Base-by-base conservation (phyloP, 2,329 filamentous ascomycete species). In the Fusarium cicatricum region DNA sequence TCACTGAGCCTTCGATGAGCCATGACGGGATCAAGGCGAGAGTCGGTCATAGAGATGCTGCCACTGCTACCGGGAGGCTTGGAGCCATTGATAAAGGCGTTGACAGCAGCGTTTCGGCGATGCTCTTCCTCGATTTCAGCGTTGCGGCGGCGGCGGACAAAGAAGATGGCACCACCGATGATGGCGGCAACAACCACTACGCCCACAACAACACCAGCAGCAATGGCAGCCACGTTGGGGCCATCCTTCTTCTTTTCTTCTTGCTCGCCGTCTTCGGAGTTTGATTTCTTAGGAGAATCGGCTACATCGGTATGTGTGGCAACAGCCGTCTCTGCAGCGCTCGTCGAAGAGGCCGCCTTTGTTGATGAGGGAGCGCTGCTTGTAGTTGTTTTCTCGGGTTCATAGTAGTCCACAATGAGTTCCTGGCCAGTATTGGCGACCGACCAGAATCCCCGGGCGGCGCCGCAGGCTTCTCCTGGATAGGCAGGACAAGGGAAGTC, bases 1-100 rank as follows among this genome's bases (percentile, higher is more conserved):
- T 95, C 91, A 77, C 94, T 97, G 79, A 94, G 85, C 75, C 93
- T 86, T 71, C 92, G 84, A 67, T 92, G 86, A 54, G 89, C 88
- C 83, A 96, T 88, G 62, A 92, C 88, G 8, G 92, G 92, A 64
- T 98, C 94, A 52, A 97, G 86, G 50, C 94, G 87, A 36, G 90
- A 88, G 72, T 98, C 94, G 12, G 86, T 86, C 77, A 91, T 88
- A 10, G 90, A 91, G 76, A 86, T 76, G 58, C 81, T 81, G 58
- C 88, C 85, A 72, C 85, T 83, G 77, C 83, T 87, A 52, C 79
- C 78, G 2, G 87, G 85, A 31, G 87, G 82, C 72, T 87, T 85
- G 52, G 80, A 82, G 71, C 84, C 78, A 76, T 82, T 84, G 64
- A 90, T 88, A 70, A 95, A 96, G 46, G 86, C 85, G 68, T 88